Conservation (phyloP, 345 rosid genomes). For the Kandelia obovata region DNA sequence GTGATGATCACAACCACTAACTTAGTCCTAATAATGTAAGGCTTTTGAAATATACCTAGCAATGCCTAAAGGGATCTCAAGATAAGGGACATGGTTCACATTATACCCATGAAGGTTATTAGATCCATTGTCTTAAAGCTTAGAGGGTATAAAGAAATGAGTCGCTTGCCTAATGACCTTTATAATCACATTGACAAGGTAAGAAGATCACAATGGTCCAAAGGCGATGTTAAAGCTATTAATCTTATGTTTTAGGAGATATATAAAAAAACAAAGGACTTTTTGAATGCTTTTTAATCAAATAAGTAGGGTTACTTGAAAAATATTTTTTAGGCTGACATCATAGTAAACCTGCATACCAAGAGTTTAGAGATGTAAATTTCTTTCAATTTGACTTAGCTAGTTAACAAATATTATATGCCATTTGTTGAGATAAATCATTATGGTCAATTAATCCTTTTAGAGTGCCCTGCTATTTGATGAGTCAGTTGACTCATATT, state of each 20-base stretch:
- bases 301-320: background rate
- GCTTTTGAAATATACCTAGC: no score
- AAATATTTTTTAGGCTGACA: background rate
- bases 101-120: no score
- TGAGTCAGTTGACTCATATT: no score
- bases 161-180: background rate
- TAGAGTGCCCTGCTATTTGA: background rate
- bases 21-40: no score
- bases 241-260: background rate
- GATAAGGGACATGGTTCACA: no score
- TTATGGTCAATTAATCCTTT: constrained; percentile 1
- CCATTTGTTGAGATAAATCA: constrained; percentile 1
- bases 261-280: background rate
- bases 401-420: background rate
- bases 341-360: background rate
- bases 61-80: no score
- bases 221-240: background rate
- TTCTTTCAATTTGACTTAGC: background rate
- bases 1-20: no score
- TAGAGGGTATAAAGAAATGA: background rate
- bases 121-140: no score
- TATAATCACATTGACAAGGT: background rate
- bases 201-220: background rate
- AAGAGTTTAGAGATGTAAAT: constrained; percentile 4
- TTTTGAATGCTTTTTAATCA: background rate